Evolutionary conservation across 257 asterid species (phyloP), one percentile per base, ranked within the genome.

Genomic region (Ehretia macrophylla): DNA sequence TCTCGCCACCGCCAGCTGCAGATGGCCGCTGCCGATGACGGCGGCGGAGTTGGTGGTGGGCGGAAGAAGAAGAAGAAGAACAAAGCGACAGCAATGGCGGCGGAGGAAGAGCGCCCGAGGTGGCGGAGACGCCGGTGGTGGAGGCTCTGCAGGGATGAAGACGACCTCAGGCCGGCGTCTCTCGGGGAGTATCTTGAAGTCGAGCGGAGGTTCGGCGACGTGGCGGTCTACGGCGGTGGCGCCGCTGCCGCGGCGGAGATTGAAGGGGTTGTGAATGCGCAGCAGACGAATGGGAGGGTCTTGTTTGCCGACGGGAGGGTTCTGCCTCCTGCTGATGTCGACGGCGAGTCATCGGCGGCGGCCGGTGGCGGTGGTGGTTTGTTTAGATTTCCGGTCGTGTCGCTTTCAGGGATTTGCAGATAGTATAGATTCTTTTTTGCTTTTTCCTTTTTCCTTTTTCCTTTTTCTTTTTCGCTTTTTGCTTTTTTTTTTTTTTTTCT

Each of bases 231-330:
- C 11, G 70, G 68, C 23, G 45, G 79, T 37, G 72, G 70, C 5
- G 85, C 68, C 4, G 77, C 76, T 86, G 85, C 68, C 4, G 77
- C 76, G 72, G 88, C 69, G 79, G 96, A 85, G 83, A 75, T 87
- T 10, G 96, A 90, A 68, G 89, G 95, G 17, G 48, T 87, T 17
- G 84, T 75, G 49, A 72, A 63, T 59, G 80, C 72, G 56, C 57
- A 63, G 64, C 80, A 88, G 19, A 68, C 68, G 5, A 81, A 86
- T 58, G 93, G 90, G 48, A 48, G 97, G 63, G 69, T 75, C 14
- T 67, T 92, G 74, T 92, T 92, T 51, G 86, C 95, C 1, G 93
- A 86, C 20, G 99, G 97, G 61, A 82, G 95, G 72, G 90, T 92
- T 56, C 64, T 92, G 57, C 96, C 95, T 1, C 97, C 97, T 47